Conservation (phyloP, 306 rosid genomes). For the Vigna angularis region DNA sequence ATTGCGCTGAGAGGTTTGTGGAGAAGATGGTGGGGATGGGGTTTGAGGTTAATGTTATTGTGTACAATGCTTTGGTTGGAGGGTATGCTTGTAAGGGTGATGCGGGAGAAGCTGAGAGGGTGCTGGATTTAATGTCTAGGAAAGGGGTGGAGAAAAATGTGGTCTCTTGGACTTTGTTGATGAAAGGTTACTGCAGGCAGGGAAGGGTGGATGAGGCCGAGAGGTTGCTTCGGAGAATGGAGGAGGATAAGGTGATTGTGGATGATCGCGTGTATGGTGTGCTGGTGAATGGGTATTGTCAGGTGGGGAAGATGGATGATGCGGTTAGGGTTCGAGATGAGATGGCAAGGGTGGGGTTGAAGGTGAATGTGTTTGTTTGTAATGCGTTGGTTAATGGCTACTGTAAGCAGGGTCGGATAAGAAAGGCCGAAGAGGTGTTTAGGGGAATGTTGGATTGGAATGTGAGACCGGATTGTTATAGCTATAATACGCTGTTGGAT, state of each 20-base stretch:
- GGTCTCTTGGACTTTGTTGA: slow-evolving; percentile 67
- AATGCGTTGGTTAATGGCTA: slow-evolving; percentile 80
- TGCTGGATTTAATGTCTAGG: slow-evolving; percentile 62
- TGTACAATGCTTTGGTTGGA: slow-evolving; percentile 74
- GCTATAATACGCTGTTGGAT: slow-evolving; percentile 54
- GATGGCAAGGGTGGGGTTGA: slow-evolving; percentile 66
- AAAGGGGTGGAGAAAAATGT: slow-evolving; percentile 63
- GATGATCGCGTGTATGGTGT: slow-evolving; percentile 75
- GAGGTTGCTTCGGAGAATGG: slow-evolving; percentile 57
- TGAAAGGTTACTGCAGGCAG: slow-evolving; percentile 68
- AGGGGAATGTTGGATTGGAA: slow-evolving; percentile 60
- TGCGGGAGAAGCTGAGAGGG: slow-evolving; percentile 56
- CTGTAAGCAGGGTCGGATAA: slow-evolving; percentile 63
- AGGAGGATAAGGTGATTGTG: slow-evolving; percentile 52
- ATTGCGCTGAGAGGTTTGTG: slow-evolving; percentile 52
- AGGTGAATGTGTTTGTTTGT: slow-evolving; percentile 68
- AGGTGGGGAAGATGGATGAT: slow-evolving; percentile 66
- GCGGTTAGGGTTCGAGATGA: slow-evolving; percentile 75
- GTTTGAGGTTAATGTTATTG: slow-evolving; percentile 64
- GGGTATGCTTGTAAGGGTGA: slow-evolving; percentile 70
- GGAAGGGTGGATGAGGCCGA: slow-evolving; percentile 70
- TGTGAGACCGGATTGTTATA: slow-evolving; percentile 51
- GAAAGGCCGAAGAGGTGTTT: slow-evolving; percentile 60
- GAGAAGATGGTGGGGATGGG: slow-evolving; percentile 68
- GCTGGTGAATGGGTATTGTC: slow-evolving; percentile 75